Evolutionary conservation across 2,329 filamentous ascomycete genomes (phyloP).

Genomic region (Epichloe amarillans): DNA sequence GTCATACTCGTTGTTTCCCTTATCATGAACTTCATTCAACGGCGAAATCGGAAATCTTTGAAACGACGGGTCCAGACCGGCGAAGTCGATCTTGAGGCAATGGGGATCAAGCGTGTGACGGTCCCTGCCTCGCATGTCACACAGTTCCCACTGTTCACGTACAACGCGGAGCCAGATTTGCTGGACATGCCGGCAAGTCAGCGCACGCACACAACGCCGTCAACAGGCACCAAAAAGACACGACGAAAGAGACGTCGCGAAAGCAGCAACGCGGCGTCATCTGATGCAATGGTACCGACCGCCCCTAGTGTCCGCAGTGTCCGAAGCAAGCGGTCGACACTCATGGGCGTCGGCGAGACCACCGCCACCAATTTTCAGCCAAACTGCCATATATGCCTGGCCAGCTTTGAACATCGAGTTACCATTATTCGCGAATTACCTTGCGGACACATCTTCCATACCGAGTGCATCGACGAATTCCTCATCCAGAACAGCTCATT

Average conservation of each 20-base stretch:
- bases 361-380: slow-evolving; percentile 55
- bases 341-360: slow-evolving; percentile 21
- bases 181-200: slow-evolving; percentile 21
- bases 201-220: slow-evolving; percentile 14
- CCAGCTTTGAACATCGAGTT: slow-evolving; percentile 56
- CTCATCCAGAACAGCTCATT: slow-evolving; percentile 66
- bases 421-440: slow-evolving; percentile 73
- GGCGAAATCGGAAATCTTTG: slow-evolving; percentile 52
- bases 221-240: slow-evolving; percentile 15
- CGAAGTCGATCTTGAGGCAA: slow-evolving; percentile 72
- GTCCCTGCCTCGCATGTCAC: slow-evolving; percentile 61
- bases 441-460: slow-evolving; percentile 88
- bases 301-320: slow-evolving; percentile 14
- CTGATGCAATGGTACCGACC: slow-evolving; percentile 11
- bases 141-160: slow-evolving; percentile 66
- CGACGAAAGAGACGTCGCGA: slow-evolving; percentile 19
- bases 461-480: slow-evolving; percentile 81
- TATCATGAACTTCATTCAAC: slow-evolving; percentile 66
- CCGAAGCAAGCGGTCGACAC: slow-evolving; percentile 25
- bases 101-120: slow-evolving; percentile 71
- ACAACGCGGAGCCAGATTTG: slow-evolving; percentile 42
- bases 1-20: slow-evolving; percentile 56
- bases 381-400: slow-evolving; percentile 80
- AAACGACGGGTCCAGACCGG: slow-evolving; percentile 59
- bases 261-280: slow-evolving; percentile 15